phyloP scores from a whole-genome alignment of 768 basidiomycete genomes.

The Hebeloma cylindrosporum region DNA sequence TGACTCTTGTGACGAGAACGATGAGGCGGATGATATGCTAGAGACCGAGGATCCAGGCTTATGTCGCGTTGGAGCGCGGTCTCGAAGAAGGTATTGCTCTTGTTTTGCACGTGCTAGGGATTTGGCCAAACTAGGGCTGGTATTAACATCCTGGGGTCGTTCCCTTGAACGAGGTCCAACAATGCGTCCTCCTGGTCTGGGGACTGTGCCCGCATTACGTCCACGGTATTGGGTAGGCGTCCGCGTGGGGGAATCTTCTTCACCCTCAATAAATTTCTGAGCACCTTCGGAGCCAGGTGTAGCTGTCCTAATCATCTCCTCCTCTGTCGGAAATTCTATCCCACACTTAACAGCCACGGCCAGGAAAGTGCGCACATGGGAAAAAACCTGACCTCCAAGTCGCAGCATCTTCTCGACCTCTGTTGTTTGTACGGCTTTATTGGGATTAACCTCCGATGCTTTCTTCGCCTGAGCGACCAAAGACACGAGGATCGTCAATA shows the following conservation, averaged over 20 bases:
- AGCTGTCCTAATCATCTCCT: slow-evolving; percentile 30
- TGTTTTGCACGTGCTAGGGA: slow-evolving; percentile 31
- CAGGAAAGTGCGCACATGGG: slow-evolving; percentile 78
- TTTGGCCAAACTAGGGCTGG: slow-evolving; percentile 16
- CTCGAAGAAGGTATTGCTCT: slow-evolving; percentile 40
- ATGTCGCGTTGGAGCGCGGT: slow-evolving; percentile 39
- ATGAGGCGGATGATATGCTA: slow-evolving; percentile 72
- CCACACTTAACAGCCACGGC: slow-evolving; percentile 75
- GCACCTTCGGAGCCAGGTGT: slow-evolving; percentile 23
- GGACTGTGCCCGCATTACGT: slow-evolving; percentile 20
- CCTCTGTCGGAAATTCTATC: slow-evolving; percentile 59
- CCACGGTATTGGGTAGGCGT: slow-evolving; percentile 37
- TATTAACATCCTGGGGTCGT: slow-evolving; percentile 14
- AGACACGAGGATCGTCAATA: slow-evolving; percentile 76
- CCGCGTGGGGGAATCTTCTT: slow-evolving; percentile 30
- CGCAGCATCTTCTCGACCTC: slow-evolving; percentile 80
- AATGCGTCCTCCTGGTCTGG: slow-evolving; percentile 22
- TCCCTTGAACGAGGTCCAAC: slow-evolving; percentile 26
- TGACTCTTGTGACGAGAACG: slow-evolving; percentile 64
- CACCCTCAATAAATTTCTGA: slow-evolving; percentile 17
- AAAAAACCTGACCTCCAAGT: slow-evolving; percentile 78
- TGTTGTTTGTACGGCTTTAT: slow-evolving; percentile 45
- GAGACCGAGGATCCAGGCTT: slow-evolving; percentile 57
- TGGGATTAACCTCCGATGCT: slow-evolving; percentile 51
- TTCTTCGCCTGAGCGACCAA: slow-evolving; percentile 80